Base-by-base conservation (phyloP, 345 rosid genomes). In the Brassica nigra region DNA sequence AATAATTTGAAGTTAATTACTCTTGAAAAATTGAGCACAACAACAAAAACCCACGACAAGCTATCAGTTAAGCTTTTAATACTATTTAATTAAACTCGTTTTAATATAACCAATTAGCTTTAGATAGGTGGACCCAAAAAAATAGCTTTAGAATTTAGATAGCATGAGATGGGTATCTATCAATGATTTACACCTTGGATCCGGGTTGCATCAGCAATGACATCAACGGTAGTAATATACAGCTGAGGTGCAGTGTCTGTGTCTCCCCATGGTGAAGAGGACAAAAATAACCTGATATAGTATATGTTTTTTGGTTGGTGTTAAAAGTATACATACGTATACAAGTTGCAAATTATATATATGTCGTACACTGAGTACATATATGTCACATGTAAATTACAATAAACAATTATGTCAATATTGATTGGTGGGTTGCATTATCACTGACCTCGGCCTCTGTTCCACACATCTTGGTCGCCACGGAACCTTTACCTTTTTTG, bases 391-490 rank as follows among this genome's bases (percentile, higher is more conserved):
- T 77, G 76, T 28, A 63, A 33, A 77, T 62, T 61, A 61, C 44
- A 16, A 16, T 14, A 12, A 66, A 36, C 1, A 65, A 14, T 54
- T 8, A 15, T 76, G 62, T 18, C 49, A 49, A n/a, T 63, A 62
- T 11, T 8, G 39, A 62, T 20, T 49, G n/a, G 81, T 63, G 81
- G 44, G 11, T 27, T 70, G 39, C 80, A 33, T 63, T 77, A 70
- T 70, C 58, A 18, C 64, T 36, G 70, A 52, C 76, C 73, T 78
- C 29, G 81, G 68, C 59, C 73, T 39, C 52, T 57, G 77, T 66
- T 79, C 78, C 49, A 66, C 74, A 66, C 63, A 73, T 64, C 82
- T 79, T 79, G 78, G 78, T 61, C 78, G 69, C 78, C 74, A 79
- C 77, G 82, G 14, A 66, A 73, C 69, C 4, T 42, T 1, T 30